Conservation (phyloP, 495 filamentous ascomycete species). For the Hypoxylon subgilvum region DNA sequence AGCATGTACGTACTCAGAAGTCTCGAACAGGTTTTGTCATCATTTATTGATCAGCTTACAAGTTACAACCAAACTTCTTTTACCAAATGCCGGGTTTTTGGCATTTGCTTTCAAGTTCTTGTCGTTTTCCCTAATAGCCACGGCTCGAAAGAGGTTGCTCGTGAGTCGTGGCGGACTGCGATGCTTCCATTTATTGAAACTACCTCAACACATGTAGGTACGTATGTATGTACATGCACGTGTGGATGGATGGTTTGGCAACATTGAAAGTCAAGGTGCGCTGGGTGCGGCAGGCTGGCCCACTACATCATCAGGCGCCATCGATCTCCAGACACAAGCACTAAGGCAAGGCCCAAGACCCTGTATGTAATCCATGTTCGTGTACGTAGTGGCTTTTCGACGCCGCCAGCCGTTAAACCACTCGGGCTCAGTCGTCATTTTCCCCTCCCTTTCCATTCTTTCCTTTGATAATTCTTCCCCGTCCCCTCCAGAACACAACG, state of each 20-base stretch:
- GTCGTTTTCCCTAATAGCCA: too few species aligned
- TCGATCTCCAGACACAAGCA: constrained; percentile 33
- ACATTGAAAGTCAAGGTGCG: not conserved
- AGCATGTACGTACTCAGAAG: too few species aligned
- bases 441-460: constrained; percentile 36
- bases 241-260: not conserved
- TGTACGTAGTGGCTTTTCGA: constrained; percentile 34
- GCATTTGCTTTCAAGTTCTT: not conserved
- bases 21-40: constrained; percentile 35
- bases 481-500: constrained; percentile 15
- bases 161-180: too few species aligned
- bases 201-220: too few species aligned
- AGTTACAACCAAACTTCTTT: not conserved
- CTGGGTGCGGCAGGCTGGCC: constrained; percentile 17
- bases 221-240: not conserved
- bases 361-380: constrained; percentile 18
- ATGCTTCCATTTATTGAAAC: too few species aligned
- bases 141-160: too few species aligned
- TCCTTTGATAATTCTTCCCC: constrained; percentile 31
- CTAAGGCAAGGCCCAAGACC: constrained; percentile 30
- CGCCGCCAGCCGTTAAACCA: constrained; percentile 28
- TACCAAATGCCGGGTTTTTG: constrained; percentile 30
- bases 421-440: constrained; percentile 38
- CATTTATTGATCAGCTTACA: constrained; percentile 18
- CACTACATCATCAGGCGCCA: constrained; percentile 40